Base-by-base conservation (phyloP, 2,329 filamentous ascomycete genomes). In the Aspergillus sp. region DNA sequence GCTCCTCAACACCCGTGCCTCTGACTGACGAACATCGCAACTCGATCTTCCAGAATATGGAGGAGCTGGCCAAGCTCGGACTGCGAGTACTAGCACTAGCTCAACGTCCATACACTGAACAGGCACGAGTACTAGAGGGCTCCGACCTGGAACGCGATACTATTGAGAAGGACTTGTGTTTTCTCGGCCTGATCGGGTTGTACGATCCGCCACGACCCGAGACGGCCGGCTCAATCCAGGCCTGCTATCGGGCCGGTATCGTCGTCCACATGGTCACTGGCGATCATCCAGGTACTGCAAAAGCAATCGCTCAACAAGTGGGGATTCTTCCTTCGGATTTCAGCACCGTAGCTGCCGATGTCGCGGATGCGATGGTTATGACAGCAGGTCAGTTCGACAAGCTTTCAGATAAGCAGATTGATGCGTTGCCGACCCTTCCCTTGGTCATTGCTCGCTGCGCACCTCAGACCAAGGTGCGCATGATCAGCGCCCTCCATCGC, bases 171-270 rank as follows among this genome's bases (percentile, higher is more conserved):
- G 81, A 85, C 25, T 84, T 96, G 30, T 83, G 82, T 2, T 90
- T 96, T 62, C 84, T 91, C 13, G 93, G 92, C n/a, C 83, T 96
- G 8, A 88, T 90, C 51, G 92, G 91, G 58, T 89, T 96, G 63
- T 94, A 95, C 72, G 92, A 96, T 66, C 92, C 92, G 3, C 92
- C 91, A 56, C 90, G 92, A 1, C 85, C 87, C 2, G 92, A 96
- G 77, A 92, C 92, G 0, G 90, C 88, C 19, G 83, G 82, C 1
- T 87, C 90, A 5, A 90, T 93, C 60, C 81, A 81, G 21, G 84
- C 88, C 70, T 92, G 89, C 69, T 85, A 89, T 57, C 83, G 83
- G 49, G 90, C 90, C 25, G 90, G 90, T 52, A 92, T 93, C 71
- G 84, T 84, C 62, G 90, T 93, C 6, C 90, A 92, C 77, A 93